phyloP scores from a whole-genome alignment of 2,329 filamentous ascomycete genomes.

The Verticillium zaregamsianum region DNA sequence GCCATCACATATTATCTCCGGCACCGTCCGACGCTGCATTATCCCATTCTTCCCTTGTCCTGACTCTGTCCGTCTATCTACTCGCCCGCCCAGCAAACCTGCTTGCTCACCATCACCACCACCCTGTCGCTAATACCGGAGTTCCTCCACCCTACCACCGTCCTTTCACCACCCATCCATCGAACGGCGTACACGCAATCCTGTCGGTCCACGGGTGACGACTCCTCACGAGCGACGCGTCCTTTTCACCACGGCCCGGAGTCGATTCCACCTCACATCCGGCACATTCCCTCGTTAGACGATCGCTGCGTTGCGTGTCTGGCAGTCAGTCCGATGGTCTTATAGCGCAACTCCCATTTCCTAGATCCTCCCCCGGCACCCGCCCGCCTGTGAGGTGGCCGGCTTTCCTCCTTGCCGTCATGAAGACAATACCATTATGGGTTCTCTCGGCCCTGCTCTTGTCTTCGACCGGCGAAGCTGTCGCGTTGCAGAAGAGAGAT shows the following conservation, averaged over 20 bases:
- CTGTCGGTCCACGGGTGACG: not conserved
- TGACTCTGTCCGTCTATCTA: not conserved
- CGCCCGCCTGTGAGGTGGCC: not conserved
- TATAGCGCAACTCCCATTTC: not conserved
- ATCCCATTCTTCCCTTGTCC: not conserved
- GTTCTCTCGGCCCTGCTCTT: conserved; percentile 23
- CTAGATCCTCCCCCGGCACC: conserved; percentile 1
- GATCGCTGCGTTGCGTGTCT: not conserved
- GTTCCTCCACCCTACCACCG: not conserved
- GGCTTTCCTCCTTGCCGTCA: conserved; percentile 15
- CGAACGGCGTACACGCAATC: not conserved
- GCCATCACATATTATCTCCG: not conserved
- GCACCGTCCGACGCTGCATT: not conserved
- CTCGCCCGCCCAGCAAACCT: not conserved
- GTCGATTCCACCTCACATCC: not conserved
- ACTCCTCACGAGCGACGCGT: not conserved
- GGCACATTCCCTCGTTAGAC: not conserved
- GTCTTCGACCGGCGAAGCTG: conserved; percentile 14
- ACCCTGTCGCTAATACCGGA: not conserved
- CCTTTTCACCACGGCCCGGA: not conserved
- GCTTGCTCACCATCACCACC: not conserved
- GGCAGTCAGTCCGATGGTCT: not conserved
- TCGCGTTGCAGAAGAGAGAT: conserved; percentile 24
- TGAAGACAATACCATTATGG: conserved; percentile 29
- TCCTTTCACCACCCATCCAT: too few relatives aligned